Evolutionary conservation across 352 stramenopile genomes (phyloP), one percentile per base, ranked within the genome.

Genomic region (Phytopythium vexans): DNA sequence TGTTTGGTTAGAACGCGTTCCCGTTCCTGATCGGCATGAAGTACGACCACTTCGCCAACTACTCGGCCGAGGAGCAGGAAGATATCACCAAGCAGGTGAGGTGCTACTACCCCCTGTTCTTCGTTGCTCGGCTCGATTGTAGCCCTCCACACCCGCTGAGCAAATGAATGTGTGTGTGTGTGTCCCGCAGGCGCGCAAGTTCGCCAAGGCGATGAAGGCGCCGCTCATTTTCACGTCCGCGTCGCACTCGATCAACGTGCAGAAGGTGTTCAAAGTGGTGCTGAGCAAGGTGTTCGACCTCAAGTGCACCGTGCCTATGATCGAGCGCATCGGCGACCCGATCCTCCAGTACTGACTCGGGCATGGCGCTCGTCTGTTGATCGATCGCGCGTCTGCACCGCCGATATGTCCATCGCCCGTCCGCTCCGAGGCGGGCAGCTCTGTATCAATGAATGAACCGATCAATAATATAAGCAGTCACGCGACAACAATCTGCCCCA

Each of bases 251-350:
- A 97, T 98, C 60, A 98, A 98, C 70, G 89, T 98, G 31, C 89
- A 97, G 52, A 98, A 98, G 73, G 82, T 98, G 45, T 97, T 98
- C 72, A 97, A 98, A 60, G 86, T 98, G 48, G 88, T 97, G 43
- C 69, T 97, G 50, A 94, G 84, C 59, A 97, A 96, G 64, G 91
- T 97, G 34, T 97, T 98, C 60, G 89, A 97, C 52, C 78, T 98
- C 59, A 92, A 96, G 69, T 97, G 83, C 65, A 97, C 92, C 4
- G 82, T 98, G n/a, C 80, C 78, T 33, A 89, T 97, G 66, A 97
- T 97, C 56, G 82, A 93, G 49, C 89, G 94, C 27, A 81, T 96
- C 38, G 91, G 89, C 27, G 90, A 97, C 64, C 92, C 92, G 33
- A 95, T 97, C 42, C 75, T 97, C 16, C 82, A 96, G 58, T 97